These are phyloP conservation scores for Hemisphaericaspora lyxosophila DNA, from an alignment of 1,139 yeast genomes.

Conservation along the genomic window DNA sequence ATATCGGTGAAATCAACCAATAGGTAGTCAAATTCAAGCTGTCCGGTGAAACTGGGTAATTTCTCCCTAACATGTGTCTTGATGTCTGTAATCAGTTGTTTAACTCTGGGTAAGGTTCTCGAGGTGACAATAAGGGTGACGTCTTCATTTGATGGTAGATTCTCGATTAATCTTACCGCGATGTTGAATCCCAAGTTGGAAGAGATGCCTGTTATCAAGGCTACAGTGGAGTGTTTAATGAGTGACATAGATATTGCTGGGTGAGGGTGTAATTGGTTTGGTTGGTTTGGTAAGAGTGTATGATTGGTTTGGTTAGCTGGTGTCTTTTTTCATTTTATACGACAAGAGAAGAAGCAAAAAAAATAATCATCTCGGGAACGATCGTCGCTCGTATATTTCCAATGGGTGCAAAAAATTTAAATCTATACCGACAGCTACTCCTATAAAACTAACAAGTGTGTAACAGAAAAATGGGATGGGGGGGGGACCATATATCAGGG, in stretches of 20 bases:
- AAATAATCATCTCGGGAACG: too few species aligned
- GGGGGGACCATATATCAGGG: too few species aligned
- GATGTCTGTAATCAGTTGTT: constrained; percentile 67
- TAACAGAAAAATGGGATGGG: too few species aligned
- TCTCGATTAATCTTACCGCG: constrained; percentile 72
- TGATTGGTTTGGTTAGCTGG: too few species aligned
- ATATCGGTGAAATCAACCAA: constrained; percentile 87
- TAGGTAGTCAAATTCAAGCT: constrained; percentile 80
- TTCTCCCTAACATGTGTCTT: constrained; percentile 48
- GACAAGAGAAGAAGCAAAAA: too few species aligned
- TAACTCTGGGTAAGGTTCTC: constrained; percentile 79
- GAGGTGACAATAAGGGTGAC: constrained; percentile 85
- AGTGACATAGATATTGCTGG: constrained; percentile 15
- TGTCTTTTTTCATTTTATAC: too few species aligned
- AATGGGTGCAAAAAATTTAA: too few species aligned
- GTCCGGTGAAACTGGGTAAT: constrained; percentile 40
- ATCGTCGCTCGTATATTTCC: too few species aligned
- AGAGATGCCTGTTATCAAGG: constrained; percentile 47
- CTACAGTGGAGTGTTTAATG: constrained; percentile 30
- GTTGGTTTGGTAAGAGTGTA: too few species aligned
- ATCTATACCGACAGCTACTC: too few species aligned
- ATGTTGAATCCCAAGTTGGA: constrained; percentile 85
- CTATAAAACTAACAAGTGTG: too few species aligned
- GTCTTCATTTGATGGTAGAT: constrained; percentile 49
- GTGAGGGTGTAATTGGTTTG: too few species aligned